Conservation (phyloP, 1,284 basidiomycete species). For the Boletus smithii region DNA sequence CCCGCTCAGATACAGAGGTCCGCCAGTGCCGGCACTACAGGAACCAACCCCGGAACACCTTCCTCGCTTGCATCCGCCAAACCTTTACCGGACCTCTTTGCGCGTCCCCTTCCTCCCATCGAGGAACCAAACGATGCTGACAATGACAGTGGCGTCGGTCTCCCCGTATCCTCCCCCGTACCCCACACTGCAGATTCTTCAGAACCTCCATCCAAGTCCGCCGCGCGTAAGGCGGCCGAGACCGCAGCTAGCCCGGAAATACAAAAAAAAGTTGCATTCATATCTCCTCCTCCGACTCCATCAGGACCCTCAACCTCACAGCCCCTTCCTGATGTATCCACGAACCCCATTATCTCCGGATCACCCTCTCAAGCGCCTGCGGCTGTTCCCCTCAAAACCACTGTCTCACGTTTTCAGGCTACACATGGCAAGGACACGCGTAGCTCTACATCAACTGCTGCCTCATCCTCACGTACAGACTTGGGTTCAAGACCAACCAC, state of each 20-base stretch:
- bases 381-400: constrained; percentile 51
- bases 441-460: constrained; percentile 59
- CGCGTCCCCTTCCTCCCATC: constrained; percentile 52
- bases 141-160: constrained; percentile 36
- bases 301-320: constrained; percentile 37
- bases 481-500: constrained; percentile 38
- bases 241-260: constrained; percentile 46
- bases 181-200: constrained; percentile 31
- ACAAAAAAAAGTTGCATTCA: constrained; percentile 80
- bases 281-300: constrained; percentile 71
- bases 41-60: constrained; percentile 44
- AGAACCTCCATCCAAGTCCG: constrained; percentile 48
- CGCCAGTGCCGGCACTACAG: constrained; percentile 31
- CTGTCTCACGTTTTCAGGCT: constrained; percentile 70
- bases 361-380: constrained; percentile 38
- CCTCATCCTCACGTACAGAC: constrained; percentile 54
- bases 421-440: constrained; percentile 64
- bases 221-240: constrained; percentile 53
- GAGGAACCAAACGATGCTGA: constrained; percentile 39
- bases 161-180: constrained; percentile 26
- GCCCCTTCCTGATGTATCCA: constrained; percentile 36
- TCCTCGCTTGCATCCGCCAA: constrained; percentile 54
- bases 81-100: constrained; percentile 62
- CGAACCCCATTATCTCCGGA: constrained; percentile 37
- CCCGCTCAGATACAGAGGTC: constrained; percentile 32